Percentiles rank a stretch among this genome's conserved stretches.
Evolutionary conservation across 129 eudicot genomes (phyloP).

Genomic region (Deinandra increscens): DNA sequence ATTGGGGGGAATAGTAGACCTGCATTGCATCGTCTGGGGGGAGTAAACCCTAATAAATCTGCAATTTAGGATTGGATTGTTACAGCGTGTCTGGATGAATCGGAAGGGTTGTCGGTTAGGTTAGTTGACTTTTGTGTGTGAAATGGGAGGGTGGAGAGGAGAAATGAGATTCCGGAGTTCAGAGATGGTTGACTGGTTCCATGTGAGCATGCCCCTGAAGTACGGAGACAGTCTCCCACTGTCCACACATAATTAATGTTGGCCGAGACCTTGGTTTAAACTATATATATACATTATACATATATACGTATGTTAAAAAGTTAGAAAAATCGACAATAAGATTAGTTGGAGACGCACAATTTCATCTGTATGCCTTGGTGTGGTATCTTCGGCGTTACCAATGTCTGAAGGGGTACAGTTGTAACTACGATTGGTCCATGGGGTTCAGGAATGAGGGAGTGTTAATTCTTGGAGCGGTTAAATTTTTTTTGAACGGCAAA

Average conservation of each 20-base stretch:
- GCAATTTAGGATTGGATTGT: too few species aligned
- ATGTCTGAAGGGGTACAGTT: too few species aligned
- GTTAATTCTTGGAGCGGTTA: too few species aligned
- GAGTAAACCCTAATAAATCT: not conserved
- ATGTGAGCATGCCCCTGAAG: slow-evolving; percentile 35
- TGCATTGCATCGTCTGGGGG: slow-evolving; percentile 33
- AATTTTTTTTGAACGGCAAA: too few species aligned
- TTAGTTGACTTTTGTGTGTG: not conserved
- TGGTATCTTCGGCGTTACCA: too few species aligned
- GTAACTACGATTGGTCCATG: too few species aligned
- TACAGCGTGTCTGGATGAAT: not conserved
- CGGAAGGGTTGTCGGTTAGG: not conserved
- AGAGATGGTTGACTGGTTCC: slow-evolving; percentile 29
- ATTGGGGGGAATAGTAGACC: slow-evolving; percentile 31
- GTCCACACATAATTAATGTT: not conserved
- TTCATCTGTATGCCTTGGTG: too few species aligned
- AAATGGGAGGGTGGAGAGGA: not conserved
- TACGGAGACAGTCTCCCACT: slow-evolving; percentile 26
- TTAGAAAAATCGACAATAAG: too few species aligned
- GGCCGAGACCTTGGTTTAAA: not conserved
- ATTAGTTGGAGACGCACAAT: too few species aligned
- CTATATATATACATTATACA: not conserved
- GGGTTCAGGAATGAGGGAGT: too few species aligned
- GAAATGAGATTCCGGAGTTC: not conserved
- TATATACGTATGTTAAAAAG: not conserved